phyloP scores from a whole-genome alignment of 2,329 filamentous ascomycete species.

The Diaporthe sp. region DNA sequence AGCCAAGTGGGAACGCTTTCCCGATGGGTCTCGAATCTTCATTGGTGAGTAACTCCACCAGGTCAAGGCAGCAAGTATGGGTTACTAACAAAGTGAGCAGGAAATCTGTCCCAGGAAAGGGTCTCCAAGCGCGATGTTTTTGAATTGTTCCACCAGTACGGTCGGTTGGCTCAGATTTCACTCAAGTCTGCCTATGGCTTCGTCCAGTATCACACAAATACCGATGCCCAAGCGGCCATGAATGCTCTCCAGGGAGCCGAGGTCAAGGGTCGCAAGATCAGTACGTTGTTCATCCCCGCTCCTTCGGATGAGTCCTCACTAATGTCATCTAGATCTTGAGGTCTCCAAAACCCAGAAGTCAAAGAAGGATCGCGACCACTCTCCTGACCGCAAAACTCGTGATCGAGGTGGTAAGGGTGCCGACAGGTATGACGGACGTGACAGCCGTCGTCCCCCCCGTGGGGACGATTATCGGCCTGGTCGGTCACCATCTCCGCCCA shows the following conservation, averaged over 20 bases:
- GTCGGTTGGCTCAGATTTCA: conserved; percentile 91
- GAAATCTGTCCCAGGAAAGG: conserved; percentile 92
- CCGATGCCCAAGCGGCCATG: conserved; percentile 82
- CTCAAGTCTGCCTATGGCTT: conserved; percentile 98
- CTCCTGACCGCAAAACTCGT: conserved; percentile 68
- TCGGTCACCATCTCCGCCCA: conserved; percentile 69
- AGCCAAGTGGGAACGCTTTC: conserved; percentile 86
- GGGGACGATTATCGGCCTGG: conserved; percentile 75
- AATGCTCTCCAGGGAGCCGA: conserved; percentile 83
- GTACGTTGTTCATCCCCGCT: conserved; percentile 69
- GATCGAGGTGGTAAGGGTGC: conserved; percentile 58
- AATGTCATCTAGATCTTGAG: conserved; percentile 78
- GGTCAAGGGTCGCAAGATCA: conserved; percentile 91
- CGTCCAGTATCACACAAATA: conserved; percentile 87
- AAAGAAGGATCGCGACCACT: conserved; percentile 68
- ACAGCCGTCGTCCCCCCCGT: conserved; percentile 64
- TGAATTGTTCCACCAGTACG: conserved; percentile 88
- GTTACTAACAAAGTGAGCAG: conserved; percentile 57
- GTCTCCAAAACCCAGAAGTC: conserved; percentile 90
- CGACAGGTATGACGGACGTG: conserved; percentile 65
- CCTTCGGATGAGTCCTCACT: conserved; percentile 44
- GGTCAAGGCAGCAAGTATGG: neutral
- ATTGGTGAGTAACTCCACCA: conserved; percentile 72
- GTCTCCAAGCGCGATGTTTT: conserved; percentile 96
- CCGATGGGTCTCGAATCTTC: conserved; percentile 82